Evolutionary conservation across 1,284 basidiomycete species (phyloP).

Genomic region (Cryptococcus hybrid): DNA sequence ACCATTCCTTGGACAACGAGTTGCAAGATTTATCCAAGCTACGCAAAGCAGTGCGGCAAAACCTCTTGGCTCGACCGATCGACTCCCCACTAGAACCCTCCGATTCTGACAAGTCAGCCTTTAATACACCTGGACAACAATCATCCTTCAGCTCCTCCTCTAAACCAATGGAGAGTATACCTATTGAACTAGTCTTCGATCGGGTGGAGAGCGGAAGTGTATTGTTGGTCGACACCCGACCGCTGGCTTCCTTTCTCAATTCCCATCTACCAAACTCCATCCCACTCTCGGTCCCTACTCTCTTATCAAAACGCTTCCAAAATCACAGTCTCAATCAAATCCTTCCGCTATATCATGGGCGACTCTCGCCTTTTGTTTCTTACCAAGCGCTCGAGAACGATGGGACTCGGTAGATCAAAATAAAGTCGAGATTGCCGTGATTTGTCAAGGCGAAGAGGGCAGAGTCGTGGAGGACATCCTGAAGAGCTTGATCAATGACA

Average conservation of each 20-base stretch:
- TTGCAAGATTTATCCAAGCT: slow-evolving; percentile 34
- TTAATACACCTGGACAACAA: too few species aligned
- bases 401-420: slow-evolving; percentile 57
- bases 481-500: slow-evolving; percentile 13
- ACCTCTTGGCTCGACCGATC: slow-evolving; percentile 34
- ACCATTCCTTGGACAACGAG: slow-evolving; percentile 26
- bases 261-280: slow-evolving; percentile 66
- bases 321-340: slow-evolving; percentile 53
- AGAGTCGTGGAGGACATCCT: slow-evolving; percentile 21
- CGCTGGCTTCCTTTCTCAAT: slow-evolving; percentile 62
- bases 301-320: slow-evolving; percentile 77
- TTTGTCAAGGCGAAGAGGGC: slow-evolving; percentile 24
- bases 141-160: too few species aligned
- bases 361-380: slow-evolving; percentile 69
- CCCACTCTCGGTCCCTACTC: slow-evolving; percentile 77
- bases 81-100: slow-evolving; percentile 22
- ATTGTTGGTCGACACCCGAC: slow-evolving; percentile 74
- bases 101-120: slow-evolving; percentile 7
- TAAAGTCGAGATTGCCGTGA: slow-evolving; percentile 27
- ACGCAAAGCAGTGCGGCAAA: slow-evolving; percentile 30
- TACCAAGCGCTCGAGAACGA: slow-evolving; percentile 62
- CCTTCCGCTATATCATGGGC: slow-evolving; percentile 55
- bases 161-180: slow-evolving; percentile 12
- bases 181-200: slow-evolving; percentile 4
- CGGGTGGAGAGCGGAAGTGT: slow-evolving; percentile 10